Base-by-base conservation (phyloP, 2,329 filamentous ascomycete species). In the Fusarium graminum region DNA sequence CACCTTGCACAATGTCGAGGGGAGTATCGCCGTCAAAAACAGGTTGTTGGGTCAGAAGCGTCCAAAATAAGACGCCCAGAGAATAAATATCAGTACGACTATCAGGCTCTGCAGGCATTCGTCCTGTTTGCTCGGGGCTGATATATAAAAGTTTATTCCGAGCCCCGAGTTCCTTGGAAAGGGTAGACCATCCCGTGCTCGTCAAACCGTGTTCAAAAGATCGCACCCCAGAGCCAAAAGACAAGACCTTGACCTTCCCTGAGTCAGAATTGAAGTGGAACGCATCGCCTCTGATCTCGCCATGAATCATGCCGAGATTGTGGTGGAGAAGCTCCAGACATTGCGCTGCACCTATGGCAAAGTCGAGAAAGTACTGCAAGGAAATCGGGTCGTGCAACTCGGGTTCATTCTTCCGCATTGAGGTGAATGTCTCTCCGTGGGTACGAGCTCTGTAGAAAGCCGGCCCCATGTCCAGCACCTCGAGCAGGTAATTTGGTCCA, bases 41-140 rank as follows among this genome's bases (percentile, higher is more conserved):
- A 4, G 91, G 87, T 70, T 90, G 87, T 28, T 93, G 92, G 3
- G 92, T 92, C 43, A 97, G 81, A 73, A 96, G 86, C 10, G 87
- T 92, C 90, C 93, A 97, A 76, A 97, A 94, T 2, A 97, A 78
- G 38, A 97, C 89, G 6, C 94, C 94, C 1, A 97, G 81, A 1
- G 92, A 94, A 80, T 97, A 97, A 30, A 97, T 96, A 77, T 98
- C 94, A 16, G 94, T 97, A 39, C 94, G 87, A 41, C 87, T 92
- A 78, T 97, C 94, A 2, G 94, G 94, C 76, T 97, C 94, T 5
- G 92, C 93, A 4, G 93, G 92, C 86, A 97, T 91, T 19, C 94
- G 89, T 14, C 94, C 94, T 4, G 94, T 97, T 80, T 97, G 94
- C 75, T 98, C 94, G 0, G 94, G 94, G 44, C 93, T 94, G 74